Evolutionary conservation across 2,329 filamentous ascomycete genomes (phyloP).

Genomic region (Monosporascus sp.): DNA sequence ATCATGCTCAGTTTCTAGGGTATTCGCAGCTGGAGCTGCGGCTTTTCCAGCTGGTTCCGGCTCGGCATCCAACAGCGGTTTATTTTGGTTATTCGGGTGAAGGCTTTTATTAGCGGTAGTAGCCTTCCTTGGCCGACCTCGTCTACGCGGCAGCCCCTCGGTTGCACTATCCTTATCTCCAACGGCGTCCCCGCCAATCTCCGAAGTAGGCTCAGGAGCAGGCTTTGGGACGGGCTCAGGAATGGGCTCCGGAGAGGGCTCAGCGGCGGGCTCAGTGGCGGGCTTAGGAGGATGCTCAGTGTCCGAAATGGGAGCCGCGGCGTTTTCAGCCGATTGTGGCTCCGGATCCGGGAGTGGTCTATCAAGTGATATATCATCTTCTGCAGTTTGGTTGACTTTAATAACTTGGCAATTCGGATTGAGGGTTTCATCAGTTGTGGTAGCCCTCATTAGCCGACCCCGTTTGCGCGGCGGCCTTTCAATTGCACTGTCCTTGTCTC

Average conservation of each 20-base stretch:
- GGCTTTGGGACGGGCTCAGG: no score
- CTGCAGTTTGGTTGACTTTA: no score
- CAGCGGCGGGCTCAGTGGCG: no score
- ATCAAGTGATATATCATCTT: conserved; percentile 15
- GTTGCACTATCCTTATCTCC: neutral
- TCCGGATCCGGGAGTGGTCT: neutral
- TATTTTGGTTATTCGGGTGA: neutral
- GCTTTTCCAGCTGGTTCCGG: conserved; percentile 3
- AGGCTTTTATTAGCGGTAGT: neutral
- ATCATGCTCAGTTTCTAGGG: neutral
- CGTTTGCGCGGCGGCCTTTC: neutral
- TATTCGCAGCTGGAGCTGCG: neutral
- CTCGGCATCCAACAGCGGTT: neutral
- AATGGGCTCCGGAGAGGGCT: no score
- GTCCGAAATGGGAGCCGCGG: neutral
- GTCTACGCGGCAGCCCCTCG: neutral
- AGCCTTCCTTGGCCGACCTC: neutral
- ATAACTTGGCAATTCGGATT: neutral
- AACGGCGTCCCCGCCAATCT: neutral
- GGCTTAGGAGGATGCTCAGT: neutral
- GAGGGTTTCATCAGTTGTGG: no score
- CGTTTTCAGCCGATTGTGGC: conserved; percentile 1
- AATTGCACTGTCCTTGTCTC: neutral
- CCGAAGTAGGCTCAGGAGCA: neutral
- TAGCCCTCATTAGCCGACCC: neutral